Evolutionary conservation across 2,329 filamentous ascomycete genomes (phyloP).

Genomic region (Penicillium psychrosexuale): DNA sequence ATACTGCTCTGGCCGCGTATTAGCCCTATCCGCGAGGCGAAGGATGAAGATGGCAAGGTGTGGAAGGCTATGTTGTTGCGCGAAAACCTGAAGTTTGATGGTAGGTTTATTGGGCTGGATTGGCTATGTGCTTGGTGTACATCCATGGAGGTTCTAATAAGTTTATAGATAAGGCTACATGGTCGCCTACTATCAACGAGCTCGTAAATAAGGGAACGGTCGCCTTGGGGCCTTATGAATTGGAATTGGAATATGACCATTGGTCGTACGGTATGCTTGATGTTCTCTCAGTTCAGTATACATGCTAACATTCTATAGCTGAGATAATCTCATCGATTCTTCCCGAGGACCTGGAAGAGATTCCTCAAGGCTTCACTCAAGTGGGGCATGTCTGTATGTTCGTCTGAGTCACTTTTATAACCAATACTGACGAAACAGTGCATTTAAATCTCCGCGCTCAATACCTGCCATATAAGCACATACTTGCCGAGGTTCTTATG

Average conservation of each 20-base stretch:
- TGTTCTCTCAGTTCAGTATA: not conserved
- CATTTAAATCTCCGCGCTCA: slow-evolving; percentile 85
- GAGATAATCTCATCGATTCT: slow-evolving; percentile 82
- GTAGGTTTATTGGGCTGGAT: slow-evolving; percentile 30
- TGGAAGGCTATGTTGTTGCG: slow-evolving; percentile 41
- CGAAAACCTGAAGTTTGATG: slow-evolving; percentile 39
- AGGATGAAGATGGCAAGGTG: slow-evolving; percentile 51
- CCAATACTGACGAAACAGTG: slow-evolving; percentile 49
- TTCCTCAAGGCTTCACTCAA: slow-evolving; percentile 80
- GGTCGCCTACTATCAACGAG: slow-evolving; percentile 67
- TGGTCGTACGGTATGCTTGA: slow-evolving; percentile 70
- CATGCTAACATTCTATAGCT: slow-evolving; percentile 45
- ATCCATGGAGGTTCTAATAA: not conserved
- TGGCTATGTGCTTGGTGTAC: too few species aligned
- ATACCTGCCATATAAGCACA: slow-evolving; percentile 78
- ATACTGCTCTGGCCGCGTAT: slow-evolving; percentile 63
- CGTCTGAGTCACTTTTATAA: slow-evolving; percentile 1
- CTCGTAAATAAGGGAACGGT: slow-evolving; percentile 67
- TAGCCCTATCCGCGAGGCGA: slow-evolving; percentile 56
- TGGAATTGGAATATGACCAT: slow-evolving; percentile 76
- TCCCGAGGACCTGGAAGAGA: slow-evolving; percentile 73
- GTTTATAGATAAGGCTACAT: slow-evolving; percentile 65
- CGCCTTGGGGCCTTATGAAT: slow-evolving; percentile 68
- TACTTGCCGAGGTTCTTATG: slow-evolving; percentile 80
- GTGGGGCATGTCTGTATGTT: slow-evolving; percentile 78